Conservation (phyloP, 139 green algal species). For the Eudorina sp. region DNA sequence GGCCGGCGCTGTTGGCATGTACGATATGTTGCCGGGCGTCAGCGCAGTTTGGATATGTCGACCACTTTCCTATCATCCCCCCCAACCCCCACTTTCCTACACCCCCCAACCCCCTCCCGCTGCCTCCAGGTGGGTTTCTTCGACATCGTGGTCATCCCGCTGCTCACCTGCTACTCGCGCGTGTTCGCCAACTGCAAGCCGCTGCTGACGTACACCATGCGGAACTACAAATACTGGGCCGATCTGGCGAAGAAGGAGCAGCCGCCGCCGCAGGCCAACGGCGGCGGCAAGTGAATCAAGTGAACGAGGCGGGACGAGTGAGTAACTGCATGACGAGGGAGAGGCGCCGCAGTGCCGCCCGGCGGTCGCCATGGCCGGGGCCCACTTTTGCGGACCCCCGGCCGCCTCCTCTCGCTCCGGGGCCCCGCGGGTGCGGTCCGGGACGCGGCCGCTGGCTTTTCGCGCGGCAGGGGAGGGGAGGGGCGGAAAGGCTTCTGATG, state of each 20-base stretch:
- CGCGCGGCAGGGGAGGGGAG: no score
- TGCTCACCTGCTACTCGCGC: conserved; percentile 48
- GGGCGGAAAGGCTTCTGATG: no score
- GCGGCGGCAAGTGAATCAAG: conserved; percentile 2
- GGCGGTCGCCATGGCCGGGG: no score
- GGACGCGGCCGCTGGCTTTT: no score
- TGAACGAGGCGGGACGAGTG: not conserved
- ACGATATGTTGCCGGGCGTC: no score
- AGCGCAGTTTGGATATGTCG: no score
- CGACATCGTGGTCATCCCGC: conserved; percentile 57
- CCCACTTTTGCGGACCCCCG: no score
- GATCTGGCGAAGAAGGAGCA: conserved; percentile 31
- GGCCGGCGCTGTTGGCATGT: no score
- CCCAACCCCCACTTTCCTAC: not conserved
- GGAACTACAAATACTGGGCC: conserved; percentile 68
- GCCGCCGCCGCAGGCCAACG: not conserved
- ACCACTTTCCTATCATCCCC: not conserved
- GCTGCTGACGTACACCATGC: conserved; percentile 68
- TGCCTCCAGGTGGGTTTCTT: conserved; percentile 52
- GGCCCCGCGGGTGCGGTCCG: no score
- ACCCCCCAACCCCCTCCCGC: not conserved
- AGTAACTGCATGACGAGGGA: no score
- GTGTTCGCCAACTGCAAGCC: conserved; percentile 64
- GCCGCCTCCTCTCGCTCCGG: no score
- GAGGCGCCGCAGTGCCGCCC: no score